phyloP scores from a whole-genome alignment of 805 yeast genomes.

The Wickerhamomyces chaumierensis region DNA sequence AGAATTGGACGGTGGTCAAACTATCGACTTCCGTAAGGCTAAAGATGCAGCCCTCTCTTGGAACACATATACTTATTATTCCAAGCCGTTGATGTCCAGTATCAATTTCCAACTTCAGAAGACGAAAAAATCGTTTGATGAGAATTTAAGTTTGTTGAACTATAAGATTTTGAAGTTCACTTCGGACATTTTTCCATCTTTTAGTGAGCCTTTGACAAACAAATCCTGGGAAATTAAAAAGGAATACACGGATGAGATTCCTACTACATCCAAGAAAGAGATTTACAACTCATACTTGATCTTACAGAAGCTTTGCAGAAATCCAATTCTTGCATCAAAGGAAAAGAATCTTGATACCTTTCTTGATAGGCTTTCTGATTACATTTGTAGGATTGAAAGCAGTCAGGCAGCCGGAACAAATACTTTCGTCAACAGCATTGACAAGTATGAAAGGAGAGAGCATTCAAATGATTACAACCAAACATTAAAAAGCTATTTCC shows the following conservation, averaged over 20 bases:
- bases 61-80: constrained; percentile 3
- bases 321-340: constrained; percentile 6
- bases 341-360: background rate
- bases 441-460: constrained; percentile 2
- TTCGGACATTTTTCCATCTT: constrained; percentile 7
- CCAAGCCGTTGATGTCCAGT: constrained; percentile 5
- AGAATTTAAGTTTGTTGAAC: constrained; percentile 10
- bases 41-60: background rate
- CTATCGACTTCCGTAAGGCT: constrained; percentile 3
- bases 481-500: constrained; percentile 7
- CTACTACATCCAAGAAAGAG: no score
- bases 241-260: no score
- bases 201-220: constrained; percentile 2
- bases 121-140: constrained; percentile 9
- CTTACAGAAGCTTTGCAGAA: constrained; percentile 10
- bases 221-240: no score
- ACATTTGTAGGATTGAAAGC: background rate
- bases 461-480: constrained; percentile 4
- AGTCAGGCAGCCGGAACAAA: no score
- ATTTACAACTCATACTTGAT: no score
- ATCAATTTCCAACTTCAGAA: constrained; percentile 9
- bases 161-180: constrained; percentile 9
- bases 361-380: background rate
- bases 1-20: constrained; percentile 1
- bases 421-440: no score